Evolutionary conservation across 345 rosid species (phyloP).

Genomic region (Cardiospermum halicacabum): DNA sequence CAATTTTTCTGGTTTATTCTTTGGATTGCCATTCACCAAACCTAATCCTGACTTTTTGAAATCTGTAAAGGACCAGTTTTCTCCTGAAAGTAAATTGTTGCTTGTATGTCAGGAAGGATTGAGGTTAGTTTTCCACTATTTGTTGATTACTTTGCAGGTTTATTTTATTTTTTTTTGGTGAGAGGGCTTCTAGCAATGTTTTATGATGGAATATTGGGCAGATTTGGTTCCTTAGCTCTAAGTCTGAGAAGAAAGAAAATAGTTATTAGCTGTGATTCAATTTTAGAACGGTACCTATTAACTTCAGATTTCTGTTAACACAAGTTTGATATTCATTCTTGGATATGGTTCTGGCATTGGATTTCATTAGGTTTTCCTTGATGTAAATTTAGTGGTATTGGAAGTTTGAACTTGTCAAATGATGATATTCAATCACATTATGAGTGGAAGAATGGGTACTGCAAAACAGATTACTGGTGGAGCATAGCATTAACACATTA

Average conservation of each 20-base stretch:
- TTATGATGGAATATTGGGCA: neutral
- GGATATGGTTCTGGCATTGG: neutral
- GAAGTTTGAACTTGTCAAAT: neutral
- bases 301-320: neutral
- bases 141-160: neutral
- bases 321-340: neutral
- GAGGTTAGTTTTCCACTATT: conserved; percentile 44
- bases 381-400: neutral
- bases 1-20: conserved; percentile 87
- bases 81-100: conserved; percentile 66
- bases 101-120: conserved; percentile 94
- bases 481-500: neutral
- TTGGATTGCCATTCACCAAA: conserved; percentile 83
- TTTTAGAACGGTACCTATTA: neutral
- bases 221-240: neutral
- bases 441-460: neutral
- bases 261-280: neutral
- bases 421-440: neutral
- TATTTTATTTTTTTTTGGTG: neutral
- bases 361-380: neutral
- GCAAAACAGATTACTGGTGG: neutral
- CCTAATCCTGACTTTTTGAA: conserved; percentile 65
- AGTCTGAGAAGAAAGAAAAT: neutral
- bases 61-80: conserved; percentile 51
- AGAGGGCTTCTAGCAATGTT: neutral